Conservation (phyloP, 139 green algal species). For the Haematococcus lacustris region DNA sequence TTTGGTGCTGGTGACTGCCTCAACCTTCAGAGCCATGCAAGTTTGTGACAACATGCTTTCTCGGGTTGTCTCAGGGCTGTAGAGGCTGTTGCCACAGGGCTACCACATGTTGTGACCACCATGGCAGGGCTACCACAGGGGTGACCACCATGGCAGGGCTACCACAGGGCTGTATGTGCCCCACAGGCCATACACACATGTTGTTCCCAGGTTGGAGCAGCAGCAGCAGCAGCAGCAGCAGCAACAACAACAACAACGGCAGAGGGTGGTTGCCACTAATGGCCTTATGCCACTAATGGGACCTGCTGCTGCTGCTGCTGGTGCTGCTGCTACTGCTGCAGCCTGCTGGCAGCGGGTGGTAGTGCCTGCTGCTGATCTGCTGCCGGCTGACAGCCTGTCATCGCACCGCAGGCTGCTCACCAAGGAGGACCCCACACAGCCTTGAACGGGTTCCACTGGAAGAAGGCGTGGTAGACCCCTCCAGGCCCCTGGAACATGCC, state of each 20-base stretch:
- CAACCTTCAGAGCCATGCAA: no score
- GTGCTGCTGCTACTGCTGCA: neutral
- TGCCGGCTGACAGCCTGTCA: neutral
- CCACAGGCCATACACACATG: no score
- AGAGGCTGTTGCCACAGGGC: no score
- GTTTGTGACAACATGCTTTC: no score
- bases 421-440: conserved; percentile 23
- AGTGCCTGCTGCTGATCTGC: neutral
- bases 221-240: neutral
- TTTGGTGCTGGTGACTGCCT: no score
- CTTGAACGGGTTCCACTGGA: conserved; percentile 20
- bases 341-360: neutral
- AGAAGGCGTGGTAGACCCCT: conserved; percentile 13
- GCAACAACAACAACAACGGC: neutral
- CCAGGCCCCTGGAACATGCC: conserved; percentile 8
- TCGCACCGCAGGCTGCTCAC: conserved; percentile 1
- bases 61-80: no score
- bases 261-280: neutral
- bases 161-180: no score
- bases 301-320: neutral
- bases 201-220: no score
- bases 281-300: neutral
- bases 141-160: no score
- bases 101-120: no score
- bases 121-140: no score